Evolutionary conservation across 768 basidiomycete species (phyloP).

Genomic region (Lactifluus hygrophoroides): DNA sequence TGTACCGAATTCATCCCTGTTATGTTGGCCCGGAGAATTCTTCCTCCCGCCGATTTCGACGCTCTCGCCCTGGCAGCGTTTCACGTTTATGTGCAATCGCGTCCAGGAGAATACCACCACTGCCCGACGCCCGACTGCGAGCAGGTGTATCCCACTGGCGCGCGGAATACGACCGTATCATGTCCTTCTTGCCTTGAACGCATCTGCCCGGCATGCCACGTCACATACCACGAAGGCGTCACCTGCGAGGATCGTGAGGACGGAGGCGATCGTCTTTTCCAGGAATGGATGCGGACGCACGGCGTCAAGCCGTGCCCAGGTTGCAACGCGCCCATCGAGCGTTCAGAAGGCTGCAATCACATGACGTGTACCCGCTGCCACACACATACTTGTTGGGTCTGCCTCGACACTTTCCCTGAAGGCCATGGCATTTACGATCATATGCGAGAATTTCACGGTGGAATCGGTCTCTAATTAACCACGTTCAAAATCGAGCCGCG

Average conservation of each 20-base stretch:
- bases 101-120: slow-evolving; percentile 54
- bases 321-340: slow-evolving; percentile 64
- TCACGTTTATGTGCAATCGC: slow-evolving; percentile 48
- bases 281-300: slow-evolving; percentile 51
- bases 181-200: slow-evolving; percentile 63
- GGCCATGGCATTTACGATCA: slow-evolving; percentile 71
- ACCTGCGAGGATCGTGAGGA: slow-evolving; percentile 51
- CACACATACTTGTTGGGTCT: slow-evolving; percentile 78
- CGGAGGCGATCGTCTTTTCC: slow-evolving; percentile 46
- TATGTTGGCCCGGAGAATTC: slow-evolving; percentile 37
- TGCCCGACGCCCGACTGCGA: slow-evolving; percentile 77
- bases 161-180: slow-evolving; percentile 44
- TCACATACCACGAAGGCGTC: slow-evolving; percentile 56
- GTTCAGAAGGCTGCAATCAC: slow-evolving; percentile 72
- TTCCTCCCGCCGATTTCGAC: slow-evolving; percentile 46
- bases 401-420: slow-evolving; percentile 57
- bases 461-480: slow-evolving; percentile 24
- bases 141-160: slow-evolving; percentile 57
- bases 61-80: slow-evolving; percentile 51
- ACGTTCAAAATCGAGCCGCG: too few relatives aligned
- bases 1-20: slow-evolving; percentile 54
- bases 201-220: slow-evolving; percentile 59
- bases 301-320: slow-evolving; percentile 70
- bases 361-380: slow-evolving; percentile 69
- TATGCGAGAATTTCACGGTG: slow-evolving; percentile 61